A percentile compares a stretch with the other conserved stretches of the same genome.
Evolutionary conservation across 495 filamentous ascomycete genomes (phyloP).

Genomic region (Trichoderma erinaceum): DNA sequence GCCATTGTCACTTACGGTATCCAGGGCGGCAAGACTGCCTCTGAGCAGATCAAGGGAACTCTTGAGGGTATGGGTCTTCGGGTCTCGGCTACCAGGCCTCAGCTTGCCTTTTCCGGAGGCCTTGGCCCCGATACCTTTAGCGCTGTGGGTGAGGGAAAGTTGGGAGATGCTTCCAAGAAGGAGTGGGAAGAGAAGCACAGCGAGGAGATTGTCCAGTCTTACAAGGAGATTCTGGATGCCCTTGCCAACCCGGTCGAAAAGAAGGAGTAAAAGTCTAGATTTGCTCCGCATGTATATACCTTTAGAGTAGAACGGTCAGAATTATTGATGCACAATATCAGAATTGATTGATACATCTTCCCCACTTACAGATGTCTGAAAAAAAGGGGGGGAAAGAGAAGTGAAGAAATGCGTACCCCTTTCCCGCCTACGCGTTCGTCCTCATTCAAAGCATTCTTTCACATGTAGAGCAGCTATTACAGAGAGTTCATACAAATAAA

Average conservation of each 20-base stretch:
- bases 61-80: slow-evolving; percentile 28
- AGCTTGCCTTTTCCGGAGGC: slow-evolving; percentile 26
- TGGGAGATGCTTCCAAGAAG: slow-evolving; percentile 24
- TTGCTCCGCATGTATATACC: background rate
- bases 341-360: no score
- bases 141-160: slow-evolving; percentile 27
- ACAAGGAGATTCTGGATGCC: slow-evolving; percentile 25
- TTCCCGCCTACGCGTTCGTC: no score
- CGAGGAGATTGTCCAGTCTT: slow-evolving; percentile 24
- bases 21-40: slow-evolving; percentile 41
- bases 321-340: background rate
- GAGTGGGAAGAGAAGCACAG: slow-evolving; percentile 27
- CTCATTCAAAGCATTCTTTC: no score
- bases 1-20: slow-evolving; percentile 52
- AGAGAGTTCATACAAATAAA: no score
- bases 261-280: background rate
- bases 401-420: no score
- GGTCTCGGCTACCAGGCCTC: slow-evolving; percentile 28
- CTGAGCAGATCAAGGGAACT: slow-evolving; percentile 30
- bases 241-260: background rate
- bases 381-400: no score
- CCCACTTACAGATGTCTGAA: no score
- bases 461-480: no score
- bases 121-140: slow-evolving; percentile 22
- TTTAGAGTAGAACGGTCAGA: background rate